A percentile compares a stretch with the other conserved stretches of the same genome.
These are phyloP conservation scores for Papiliotrema terrestris DNA, from an alignment of 1,284 basidiomycete genomes.

Conservation along the genomic window DNA sequence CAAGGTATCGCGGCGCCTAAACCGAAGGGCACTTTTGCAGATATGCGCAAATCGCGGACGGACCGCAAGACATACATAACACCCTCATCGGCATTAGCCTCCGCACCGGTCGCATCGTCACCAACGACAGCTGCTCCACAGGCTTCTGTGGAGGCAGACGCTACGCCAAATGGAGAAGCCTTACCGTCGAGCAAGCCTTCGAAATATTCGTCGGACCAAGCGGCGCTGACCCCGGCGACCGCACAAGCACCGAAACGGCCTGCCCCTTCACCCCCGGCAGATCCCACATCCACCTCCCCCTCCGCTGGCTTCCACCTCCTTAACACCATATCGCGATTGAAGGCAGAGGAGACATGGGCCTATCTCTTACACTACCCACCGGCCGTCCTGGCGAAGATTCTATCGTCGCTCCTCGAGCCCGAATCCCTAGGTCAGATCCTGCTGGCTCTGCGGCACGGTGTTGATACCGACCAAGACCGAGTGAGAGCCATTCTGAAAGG, in stretches of 20 bases:
- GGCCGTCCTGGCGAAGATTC: conserved; percentile 18
- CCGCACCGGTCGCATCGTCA: neutral
- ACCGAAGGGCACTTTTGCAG: too few species aligned
- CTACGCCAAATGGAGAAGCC: too few species aligned
- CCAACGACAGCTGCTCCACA: neutral
- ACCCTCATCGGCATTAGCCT: neutral
- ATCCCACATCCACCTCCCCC: conserved; percentile 24
- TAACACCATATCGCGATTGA: conserved; percentile 14
- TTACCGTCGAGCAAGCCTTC: too few species aligned
- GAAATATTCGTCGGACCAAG: too few species aligned
- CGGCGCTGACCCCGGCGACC: neutral
- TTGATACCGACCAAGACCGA: neutral
- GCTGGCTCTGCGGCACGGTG: conserved; percentile 10
- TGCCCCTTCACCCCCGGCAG: conserved; percentile 11
- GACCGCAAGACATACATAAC: conserved; percentile 14
- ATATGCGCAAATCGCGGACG: conserved; percentile 20
- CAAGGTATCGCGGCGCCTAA: too few species aligned
- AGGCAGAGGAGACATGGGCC: conserved; percentile 6
- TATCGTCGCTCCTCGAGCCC: conserved; percentile 37
- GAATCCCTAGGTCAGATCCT: conserved; percentile 36
- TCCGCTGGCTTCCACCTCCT: conserved; percentile 37
- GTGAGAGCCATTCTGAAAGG: conserved; percentile 19
- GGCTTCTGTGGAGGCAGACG: too few species aligned
- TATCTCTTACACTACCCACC: conserved; percentile 24
- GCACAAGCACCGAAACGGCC: too few species aligned